Conservation (phyloP, 805 yeast species). For the Saturnispora mendoncae region DNA sequence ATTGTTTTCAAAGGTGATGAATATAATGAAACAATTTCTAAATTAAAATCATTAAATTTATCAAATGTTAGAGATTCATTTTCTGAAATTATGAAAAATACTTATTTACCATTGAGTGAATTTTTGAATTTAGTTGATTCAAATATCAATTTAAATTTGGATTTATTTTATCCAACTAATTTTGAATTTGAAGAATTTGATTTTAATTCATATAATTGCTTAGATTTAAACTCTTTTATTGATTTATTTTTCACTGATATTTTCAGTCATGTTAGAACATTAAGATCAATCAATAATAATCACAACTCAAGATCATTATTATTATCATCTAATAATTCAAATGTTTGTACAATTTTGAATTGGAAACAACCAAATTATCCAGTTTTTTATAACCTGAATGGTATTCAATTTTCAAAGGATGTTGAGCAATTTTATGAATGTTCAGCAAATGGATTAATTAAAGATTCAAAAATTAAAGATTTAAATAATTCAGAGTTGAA, state of each 20-base stretch:
- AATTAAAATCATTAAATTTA: conserved; percentile 14
- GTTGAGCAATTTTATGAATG: conserved; percentile 28
- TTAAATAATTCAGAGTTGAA: not conserved
- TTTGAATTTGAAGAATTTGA: conserved; percentile 28
- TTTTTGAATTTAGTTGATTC: conserved; percentile 49
- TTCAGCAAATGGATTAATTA: conserved; percentile 34
- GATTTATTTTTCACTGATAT: conserved; percentile 64
- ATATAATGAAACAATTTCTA: conserved; percentile 14
- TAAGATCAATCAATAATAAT: conserved; percentile 23
- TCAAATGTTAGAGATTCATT: conserved; percentile 27
- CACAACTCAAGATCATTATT: conserved; percentile 52
- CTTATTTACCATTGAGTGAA: conserved; percentile 51
- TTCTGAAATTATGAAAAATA: conserved; percentile 35
- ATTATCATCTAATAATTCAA: conserved; percentile 78
- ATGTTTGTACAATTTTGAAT: conserved; percentile 85
- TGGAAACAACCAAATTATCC: conserved; percentile 99
- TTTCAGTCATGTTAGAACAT: conserved; percentile 66
- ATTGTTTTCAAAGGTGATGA: conserved; percentile 20
- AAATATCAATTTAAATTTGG: conserved; percentile 60
- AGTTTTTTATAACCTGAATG: conserved; percentile 75
- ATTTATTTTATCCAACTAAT: conserved; percentile 66
- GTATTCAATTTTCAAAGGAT: conserved; percentile 34
- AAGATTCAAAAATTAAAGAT: not conserved
- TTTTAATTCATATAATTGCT: conserved; percentile 19
- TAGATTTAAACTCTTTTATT: conserved; percentile 58